Percentiles rank a stretch among this genome's conserved stretches.
Evolutionary conservation across 768 basidiomycete species (phyloP).

Genomic region (Rubroboletus satanas): DNA sequence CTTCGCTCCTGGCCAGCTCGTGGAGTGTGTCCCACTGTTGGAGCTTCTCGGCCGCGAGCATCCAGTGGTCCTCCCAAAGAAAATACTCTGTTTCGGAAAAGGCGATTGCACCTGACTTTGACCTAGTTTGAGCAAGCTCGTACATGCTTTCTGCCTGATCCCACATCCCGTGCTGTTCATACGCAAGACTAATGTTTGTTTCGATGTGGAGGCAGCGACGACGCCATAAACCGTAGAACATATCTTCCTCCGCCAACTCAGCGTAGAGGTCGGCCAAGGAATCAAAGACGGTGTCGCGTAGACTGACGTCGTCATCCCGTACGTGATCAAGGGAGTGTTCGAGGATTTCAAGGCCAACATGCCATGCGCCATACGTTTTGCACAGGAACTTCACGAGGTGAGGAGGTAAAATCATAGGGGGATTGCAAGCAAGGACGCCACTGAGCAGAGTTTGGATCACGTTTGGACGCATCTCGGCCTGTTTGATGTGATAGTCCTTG

Average conservation of each 20-base stretch:
- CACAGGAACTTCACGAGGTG: conserved; percentile 94
- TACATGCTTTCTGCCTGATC: conserved; percentile 85
- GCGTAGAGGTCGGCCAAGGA: conserved; percentile 94
- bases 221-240: conserved; percentile 96
- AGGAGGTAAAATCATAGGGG: conserved; percentile 86
- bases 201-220: conserved; percentile 84
- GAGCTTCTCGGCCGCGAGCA: conserved; percentile 89
- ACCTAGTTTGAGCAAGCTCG: conserved; percentile 84
- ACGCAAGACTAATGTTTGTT: conserved; percentile 82
- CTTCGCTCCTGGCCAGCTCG: conserved; percentile 85
- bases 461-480: conserved; percentile 86
- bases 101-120: conserved; percentile 74
- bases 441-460: conserved; percentile 87
- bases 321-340: conserved; percentile 72
- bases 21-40: conserved; percentile 97
- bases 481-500: conserved; percentile 90
- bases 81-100: conserved; percentile 96
- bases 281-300: conserved; percentile 83
- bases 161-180: conserved; percentile 98
- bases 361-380: conserved; percentile 96
- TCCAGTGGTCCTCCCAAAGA: conserved; percentile 99
- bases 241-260: conserved; percentile 92
- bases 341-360: conserved; percentile 82
- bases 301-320: conserved; percentile 73
- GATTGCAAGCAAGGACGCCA: conserved; percentile 80